These are phyloP conservation scores for Cyberlindnera bimundalis DNA, from an alignment of 805 yeast genomes.

Conservation along the genomic window DNA sequence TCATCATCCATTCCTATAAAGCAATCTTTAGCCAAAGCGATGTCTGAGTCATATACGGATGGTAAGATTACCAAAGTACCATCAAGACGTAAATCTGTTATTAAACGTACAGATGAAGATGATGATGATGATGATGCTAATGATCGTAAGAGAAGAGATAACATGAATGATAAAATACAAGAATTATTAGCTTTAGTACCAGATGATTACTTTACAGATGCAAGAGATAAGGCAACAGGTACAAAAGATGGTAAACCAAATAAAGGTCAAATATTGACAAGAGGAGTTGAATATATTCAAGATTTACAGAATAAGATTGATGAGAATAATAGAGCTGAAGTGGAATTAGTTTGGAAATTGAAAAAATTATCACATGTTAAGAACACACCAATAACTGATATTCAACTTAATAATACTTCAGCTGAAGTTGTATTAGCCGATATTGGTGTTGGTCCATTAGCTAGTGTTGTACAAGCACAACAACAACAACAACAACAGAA, in stretches of 20 bases:
- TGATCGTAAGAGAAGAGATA: conserved; percentile 50
- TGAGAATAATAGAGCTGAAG: conserved; percentile 73
- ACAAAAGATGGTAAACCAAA: conserved; percentile 84
- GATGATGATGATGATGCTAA: conserved; percentile 31
- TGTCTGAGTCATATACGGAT: conserved; percentile 23
- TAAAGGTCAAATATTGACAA: conserved; percentile 76
- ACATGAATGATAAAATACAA: conserved; percentile 55
- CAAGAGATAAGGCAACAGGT: conserved; percentile 48
- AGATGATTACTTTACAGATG: conserved; percentile 41
- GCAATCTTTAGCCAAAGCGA: conserved; percentile 25
- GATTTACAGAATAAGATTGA: conserved; percentile 70
- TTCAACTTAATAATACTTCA: conserved; percentile 58
- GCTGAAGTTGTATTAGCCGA: conserved; percentile 75
- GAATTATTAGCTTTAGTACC: conserved; percentile 46
- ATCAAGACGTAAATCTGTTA: conserved; percentile 21
- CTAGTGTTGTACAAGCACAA: conserved; percentile 31
- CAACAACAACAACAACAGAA: conserved; percentile 9
- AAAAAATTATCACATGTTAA: conserved; percentile 48
- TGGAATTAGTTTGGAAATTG: conserved; percentile 61
- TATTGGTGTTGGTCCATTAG: conserved; percentile 81
- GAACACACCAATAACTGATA: conserved; percentile 36
- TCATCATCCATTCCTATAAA: conserved; percentile 25
- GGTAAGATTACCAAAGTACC: conserved; percentile 22
- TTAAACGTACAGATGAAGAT: conserved; percentile 13
- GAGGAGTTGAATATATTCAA: conserved; percentile 70